Conservation (phyloP, 148 eudicot species). For the Heliosperma pusillum region DNA sequence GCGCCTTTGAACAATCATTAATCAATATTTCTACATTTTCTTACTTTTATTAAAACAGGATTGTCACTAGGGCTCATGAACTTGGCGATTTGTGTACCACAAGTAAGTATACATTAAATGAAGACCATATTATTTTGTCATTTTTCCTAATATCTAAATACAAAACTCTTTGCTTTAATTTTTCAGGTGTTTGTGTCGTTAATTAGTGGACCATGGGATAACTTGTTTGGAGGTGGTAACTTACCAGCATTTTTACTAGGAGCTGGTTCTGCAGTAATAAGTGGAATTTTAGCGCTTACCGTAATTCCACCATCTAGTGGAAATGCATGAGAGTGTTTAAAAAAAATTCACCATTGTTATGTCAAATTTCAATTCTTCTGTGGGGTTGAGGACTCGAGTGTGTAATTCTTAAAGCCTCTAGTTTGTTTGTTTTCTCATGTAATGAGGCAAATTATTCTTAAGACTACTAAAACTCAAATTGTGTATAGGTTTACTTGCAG, state of each 20-base stretch:
- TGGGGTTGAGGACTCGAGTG: background rate
- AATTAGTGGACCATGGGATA: slow-evolving; percentile 68
- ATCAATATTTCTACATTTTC: background rate
- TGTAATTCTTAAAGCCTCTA: background rate
- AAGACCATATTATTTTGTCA: background rate
- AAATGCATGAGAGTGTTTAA: slow-evolving; percentile 15
- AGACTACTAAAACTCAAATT: slow-evolving; percentile 17
- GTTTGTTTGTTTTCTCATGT: background rate
- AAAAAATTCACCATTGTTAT: background rate
- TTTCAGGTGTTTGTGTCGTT: slow-evolving; percentile 67
- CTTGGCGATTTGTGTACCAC: slow-evolving; percentile 82
- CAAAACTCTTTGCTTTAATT: no score
- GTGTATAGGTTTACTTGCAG: slow-evolving; percentile 16
- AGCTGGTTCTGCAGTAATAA: slow-evolving; percentile 45
- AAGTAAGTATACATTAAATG: slow-evolving; percentile 36
- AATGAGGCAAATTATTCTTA: slow-evolving; percentile 14
- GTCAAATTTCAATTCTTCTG: background rate
- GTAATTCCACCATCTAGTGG: slow-evolving; percentile 39
- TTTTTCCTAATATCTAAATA: background rate
- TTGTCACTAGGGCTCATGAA: slow-evolving; percentile 75
- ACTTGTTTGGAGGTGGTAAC: slow-evolving; percentile 70
- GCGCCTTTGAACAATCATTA: background rate
- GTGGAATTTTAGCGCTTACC: slow-evolving; percentile 38
- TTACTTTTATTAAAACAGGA: slow-evolving; percentile 29
- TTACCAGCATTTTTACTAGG: slow-evolving; percentile 67